Evolutionary conservation across 2,329 filamentous ascomycete species (phyloP), one percentile per base, ranked within the genome.

Genomic region (Whalleya microplaca): DNA sequence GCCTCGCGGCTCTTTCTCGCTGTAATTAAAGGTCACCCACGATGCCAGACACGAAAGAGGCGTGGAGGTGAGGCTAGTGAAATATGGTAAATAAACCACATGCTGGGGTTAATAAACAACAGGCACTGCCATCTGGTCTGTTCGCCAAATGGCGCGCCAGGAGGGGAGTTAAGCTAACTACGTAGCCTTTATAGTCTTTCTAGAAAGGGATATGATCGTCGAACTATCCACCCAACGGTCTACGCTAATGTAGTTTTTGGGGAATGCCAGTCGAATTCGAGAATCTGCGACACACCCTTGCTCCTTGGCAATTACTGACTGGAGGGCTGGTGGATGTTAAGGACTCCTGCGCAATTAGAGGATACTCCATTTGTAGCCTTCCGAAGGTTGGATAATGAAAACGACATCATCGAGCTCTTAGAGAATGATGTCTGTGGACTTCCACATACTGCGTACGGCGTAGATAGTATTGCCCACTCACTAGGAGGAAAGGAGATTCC

Each of bases 271-370:
- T 68, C 59, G 64, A 62, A 64, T 58, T 37, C 58, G 51, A 37
- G 5, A 61, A 63, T 67, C 66, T 73, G 72, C 72, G 67, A 74
- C 72, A 65, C 1, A 45, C 71, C 72, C 72, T 55, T 56, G 72
- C 58, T 37, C 20, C 65, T 70, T 69, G 65, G 65, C 59, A 46
- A 56, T 51, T 41, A 29, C 18, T 48, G 37, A 69, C 52, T 70
- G 68, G 65, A 46, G 49, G 10, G 46, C 46, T 48, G 37, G 63
- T 64, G 69, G 68, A 66, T 64, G 62, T 45, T 23, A 48, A 41
- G 50, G 61, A 61, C 62, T 67, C 64, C 63, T 69, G 64, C 64
- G 59, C 50, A 66, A 69, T 69, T 69, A 70, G 58, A 53, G 59
- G 60, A 56, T 47, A 51, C 56, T 58, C 46, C 42, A 49, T 48